Evolutionary conservation across 257 asterid species (phyloP), one percentile per base, ranked within the genome.

Genomic region (Gentiana macrophylla): DNA sequence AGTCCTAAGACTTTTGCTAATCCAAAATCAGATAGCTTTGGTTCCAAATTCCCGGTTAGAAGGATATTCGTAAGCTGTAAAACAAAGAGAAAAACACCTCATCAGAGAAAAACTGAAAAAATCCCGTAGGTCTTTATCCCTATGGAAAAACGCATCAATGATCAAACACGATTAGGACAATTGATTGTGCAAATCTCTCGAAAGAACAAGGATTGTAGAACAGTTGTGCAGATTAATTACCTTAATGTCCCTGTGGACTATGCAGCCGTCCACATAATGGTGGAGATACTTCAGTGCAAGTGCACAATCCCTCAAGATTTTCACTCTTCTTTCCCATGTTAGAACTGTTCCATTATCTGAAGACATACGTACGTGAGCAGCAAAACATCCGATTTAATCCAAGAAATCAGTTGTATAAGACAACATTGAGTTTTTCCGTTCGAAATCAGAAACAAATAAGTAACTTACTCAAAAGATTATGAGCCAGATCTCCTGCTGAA

Each of bases 161-260:
- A 6, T 33, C 8, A 41, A 56, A 56, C 13, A 9, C 34, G 12
- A 9, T 4, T 0, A 38, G 34, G 6, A 56, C 33, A 50, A 24
- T 2, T 15, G 24, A 4, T 4, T 50, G 10, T 50, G 8, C 24
- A 41, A 3, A 41, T 41, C 10, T 41, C 8, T 41, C 9, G 9
- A 41, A 41, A 41, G 3, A 10, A 10, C 46, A 41, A 41, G 46
- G 46, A 41, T 41, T 4, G 9, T 41, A 41, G 46, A 41, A 41
- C 46, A 41, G 46, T 41, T 7, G 46, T 41, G 5, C 9, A 41
- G 46, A 41, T 41, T 68, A 82, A 24, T 11, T 68, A 82, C 95
- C 94, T 87, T 87, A 50, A 87, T 82, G 64, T 87, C 96, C 70
- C 96, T 76, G 63, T 87, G 96, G 65, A 84, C 92, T 43, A 86